Base-by-base conservation (phyloP, 805 yeast genomes). In the Yamadazyma sp. region DNA sequence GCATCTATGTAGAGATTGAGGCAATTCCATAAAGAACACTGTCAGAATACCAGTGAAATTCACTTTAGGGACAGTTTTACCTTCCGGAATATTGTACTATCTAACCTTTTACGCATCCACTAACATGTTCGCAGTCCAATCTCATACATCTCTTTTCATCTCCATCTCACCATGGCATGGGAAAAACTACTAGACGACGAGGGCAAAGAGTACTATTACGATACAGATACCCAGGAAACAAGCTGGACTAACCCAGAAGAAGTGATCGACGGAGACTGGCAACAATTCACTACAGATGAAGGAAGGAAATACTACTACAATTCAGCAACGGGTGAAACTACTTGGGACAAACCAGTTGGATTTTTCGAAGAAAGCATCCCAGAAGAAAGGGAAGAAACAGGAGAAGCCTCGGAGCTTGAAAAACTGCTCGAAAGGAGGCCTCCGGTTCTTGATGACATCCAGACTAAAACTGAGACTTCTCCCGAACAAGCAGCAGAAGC, bases 241-340 rank as follows among this genome's bases (percentile, higher is more conserved):
- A 77, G 81, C 35, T 88, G 96, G 95, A 86, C 84, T 17, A 78
- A 79, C 46, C 96, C 96, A 0, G 74, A 60, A 12, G 83, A 71
- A 36, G 44, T 42, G 3, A 35, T 31, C 11, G 29, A 11, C 10
- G 25, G 12, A 2, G 38, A 42, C 3, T 68, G 70, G 60, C 72
- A 76, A 17, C 67, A 80, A 12, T 67, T 62, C 25, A 62, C 64
- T 14, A 70, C 81, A 1, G 77, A 75, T 12, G 89, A 69, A 8
- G 75, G 90, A 3, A 64, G 63, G 36, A 64, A 68, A 13, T 88
- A 88, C 57, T 89, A 84, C 65, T 82, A 81, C 59, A 84, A 84
- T 52, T 64, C 70, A 10, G 59, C 59, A 18, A 76, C 91, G 0
- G 73, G 77, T 5, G 79, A 80, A 50, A 81, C 93, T 13, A 79